Evolutionary conservation across 2,329 filamentous ascomycete genomes (phyloP), one percentile per base, ranked within the genome.

Genomic region (Eutypa lata): DNA sequence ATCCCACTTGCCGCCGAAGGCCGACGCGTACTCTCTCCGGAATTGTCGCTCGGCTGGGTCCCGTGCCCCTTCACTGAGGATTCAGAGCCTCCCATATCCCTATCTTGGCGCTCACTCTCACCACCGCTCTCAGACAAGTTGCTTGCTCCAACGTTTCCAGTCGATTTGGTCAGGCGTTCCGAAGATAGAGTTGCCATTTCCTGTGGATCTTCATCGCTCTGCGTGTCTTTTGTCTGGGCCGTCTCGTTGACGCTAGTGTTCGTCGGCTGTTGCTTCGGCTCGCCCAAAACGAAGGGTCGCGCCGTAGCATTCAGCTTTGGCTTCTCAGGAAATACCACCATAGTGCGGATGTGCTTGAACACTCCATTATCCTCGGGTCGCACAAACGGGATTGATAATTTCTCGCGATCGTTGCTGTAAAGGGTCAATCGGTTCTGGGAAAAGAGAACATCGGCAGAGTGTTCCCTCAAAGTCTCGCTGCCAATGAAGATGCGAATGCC

Each of bases 351-450:
- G 61, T 86, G 82, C 62, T 89, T 94, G 74, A 95, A 97, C 1
- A 84, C 73, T 3, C 76, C 78, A 52, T 96, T 91, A 62, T 96
- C 88, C 69, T 97, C 94, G 0, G 94, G 94, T 26, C 94, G 85
- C 40, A 96, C 91, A 60, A 99, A 88, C 2, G 94, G 94, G 33
- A 99, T 87, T 16, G 90, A 91, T 13, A 97, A 77, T 65, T 93
- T 94, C 68, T 89, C 91, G 45, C 88, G 83, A 53, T 96, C 90
- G 65, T 91, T 89, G 61, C 95, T 90, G 61, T 91, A 92, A 26
- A 97, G 77, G 0, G 89, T 88, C 76, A 99, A 84, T 58, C 88
- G 88, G 65, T 96, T 96, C 59, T 92, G 90, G 0, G 94, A 97
- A 63, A 99, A 90, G 21, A 97, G 74, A 11, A 99, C 81, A 68